Base-by-base conservation (phyloP, 768 basidiomycete genomes). In the Lyophyllum semitale region DNA sequence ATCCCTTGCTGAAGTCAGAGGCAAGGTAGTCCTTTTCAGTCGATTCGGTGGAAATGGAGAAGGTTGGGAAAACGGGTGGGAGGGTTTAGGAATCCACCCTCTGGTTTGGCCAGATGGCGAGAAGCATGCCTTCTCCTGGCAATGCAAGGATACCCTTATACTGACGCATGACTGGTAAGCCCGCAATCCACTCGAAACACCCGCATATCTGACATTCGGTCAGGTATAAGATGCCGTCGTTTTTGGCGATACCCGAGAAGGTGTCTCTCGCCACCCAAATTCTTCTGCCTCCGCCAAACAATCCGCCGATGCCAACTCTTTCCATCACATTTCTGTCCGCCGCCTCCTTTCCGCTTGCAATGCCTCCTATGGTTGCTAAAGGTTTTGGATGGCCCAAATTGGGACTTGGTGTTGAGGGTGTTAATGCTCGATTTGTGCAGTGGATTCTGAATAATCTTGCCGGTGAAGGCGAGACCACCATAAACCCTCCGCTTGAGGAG, bases 21-120 rank as follows among this genome's bases (percentile, higher is more conserved):
- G 95, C 6, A 92, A 88, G 71, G 85, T 86, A 8, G 79, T 97
- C 29, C 69, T 98, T 76, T 84, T 96, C 65, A 93, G 90, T 59
- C 84, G 95, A 18, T 97, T 97, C 64, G 90, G 91, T 0, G 84
- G 79, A 1, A 77, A 86, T 59, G 82, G 84, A 2, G 71, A 72
- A 8, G 87, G 79, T 0, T 94, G 92, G 93, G 80, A 87, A 59
- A 76, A 77, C 20, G 86, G 82, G 2, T 60, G 81, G 8, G 83
- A 88, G 48, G 89, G 86, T 2, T 73, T 94, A 58, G 95, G 95
- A 1, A 89, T 98, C n/a, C 91, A 93, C 62, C 93, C 95, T 5
- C 82, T 81, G 1, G 75, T 71, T 1, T 98, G 95, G 95, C 93
- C 93, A 0, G 87, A 97, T 71, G 91, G 84, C 60, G 73, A 69